A percentile compares a stretch with the other conserved stretches of the same genome.
Evolutionary conservation across 768 basidiomycete species (phyloP).

Genomic region (Serendipita sp.): DNA sequence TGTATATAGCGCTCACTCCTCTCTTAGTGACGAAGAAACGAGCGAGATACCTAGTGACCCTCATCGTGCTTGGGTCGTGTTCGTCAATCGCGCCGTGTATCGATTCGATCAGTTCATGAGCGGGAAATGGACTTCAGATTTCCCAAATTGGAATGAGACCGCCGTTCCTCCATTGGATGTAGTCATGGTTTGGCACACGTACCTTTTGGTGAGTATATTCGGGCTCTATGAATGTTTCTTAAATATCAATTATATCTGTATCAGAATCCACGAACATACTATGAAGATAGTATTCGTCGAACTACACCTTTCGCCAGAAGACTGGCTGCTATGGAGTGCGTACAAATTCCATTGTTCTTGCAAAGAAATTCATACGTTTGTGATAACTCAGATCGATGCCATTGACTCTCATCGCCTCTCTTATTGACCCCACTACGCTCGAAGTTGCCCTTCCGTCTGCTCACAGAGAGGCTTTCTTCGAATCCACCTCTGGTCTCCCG

Average conservation of each 20-base stretch:
- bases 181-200: conserved; percentile 14
- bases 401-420: background rate
- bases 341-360: background rate
- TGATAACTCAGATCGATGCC: background rate
- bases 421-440: background rate
- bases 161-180: conserved; percentile 10
- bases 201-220: conserved; percentile 8
- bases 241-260: no score
- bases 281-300: conserved; percentile 1
- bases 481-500: background rate
- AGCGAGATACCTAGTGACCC: background rate
- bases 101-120: background rate
- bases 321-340: background rate
- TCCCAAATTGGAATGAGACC: background rate
- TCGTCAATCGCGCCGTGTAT: background rate
- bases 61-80: conserved; percentile 2
- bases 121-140: background rate
- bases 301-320: background rate
- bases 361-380: background rate
- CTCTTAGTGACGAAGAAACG: background rate
- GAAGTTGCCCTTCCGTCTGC: background rate
- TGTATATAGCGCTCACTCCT: background rate
- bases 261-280: background rate
- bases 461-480: background rate
- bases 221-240: background rate